Base-by-base conservation (phyloP, 2,329 filamentous ascomycete species). In the Ophiosphaerella herpotricha region DNA sequence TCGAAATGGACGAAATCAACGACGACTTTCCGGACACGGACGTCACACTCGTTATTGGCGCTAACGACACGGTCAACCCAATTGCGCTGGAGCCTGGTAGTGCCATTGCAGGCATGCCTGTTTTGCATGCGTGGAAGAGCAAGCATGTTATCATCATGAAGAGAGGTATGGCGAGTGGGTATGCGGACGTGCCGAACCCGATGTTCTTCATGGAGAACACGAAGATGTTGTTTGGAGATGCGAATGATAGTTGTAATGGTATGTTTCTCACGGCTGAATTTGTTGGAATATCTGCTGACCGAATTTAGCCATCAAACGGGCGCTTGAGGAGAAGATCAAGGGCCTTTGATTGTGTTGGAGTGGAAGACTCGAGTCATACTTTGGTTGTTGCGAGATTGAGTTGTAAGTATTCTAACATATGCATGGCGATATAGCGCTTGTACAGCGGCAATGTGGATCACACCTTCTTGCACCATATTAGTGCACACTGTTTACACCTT, bases 1-100 rank as follows among this genome's bases (percentile, higher is more conserved):
- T 95, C 39, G 91, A 96, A 75, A 96, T 96, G 91, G 91, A 96
- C 62, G 91, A 96, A 77, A 95, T 96, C 76, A 96, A 96, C 72
- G 91, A 95, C 55, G 91, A 96, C 65, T 96, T 96, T 71, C 74
- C 80, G 6, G 88, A 94, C 24, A 95, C 91, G 0, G 91, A 96
- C 64, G 79, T 96, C 8, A 91, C 90, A 0, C 82, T 96, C 3
- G 91, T 96, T 0, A 96, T 96, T 65, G 91, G 91, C 3, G 91
- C 91, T 7, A 96, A 96, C 62, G 91, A 96, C 64, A 96, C 91
- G 0, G 91, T 96, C 33, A 96, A 96, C 66, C 91, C 91, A 0
- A 93, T 93, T 63, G 90, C 91, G 0, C 76, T 96, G 57, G 90
- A 96, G 70, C 86, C 88, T 5, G 89, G 89, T 29, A 90, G 87